Conservation (phyloP, 2,329 filamentous ascomycete genomes). For the Aspergillus ustus region DNA sequence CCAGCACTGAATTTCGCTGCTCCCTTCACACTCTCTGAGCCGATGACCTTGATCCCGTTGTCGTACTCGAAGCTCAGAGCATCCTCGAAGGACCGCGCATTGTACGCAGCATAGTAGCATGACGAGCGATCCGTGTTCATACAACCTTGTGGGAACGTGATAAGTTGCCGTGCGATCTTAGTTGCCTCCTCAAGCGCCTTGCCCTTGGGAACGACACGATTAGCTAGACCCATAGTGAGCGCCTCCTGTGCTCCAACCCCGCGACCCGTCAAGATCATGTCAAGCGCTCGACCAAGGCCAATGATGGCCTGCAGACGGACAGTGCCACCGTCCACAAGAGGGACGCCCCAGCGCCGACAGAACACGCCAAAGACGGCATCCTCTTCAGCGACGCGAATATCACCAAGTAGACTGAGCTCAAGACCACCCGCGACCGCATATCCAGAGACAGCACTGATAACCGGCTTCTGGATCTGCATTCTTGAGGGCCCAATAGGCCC, state of each 20-base stretch:
- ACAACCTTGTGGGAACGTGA: slow-evolving; percentile 57
- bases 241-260: slow-evolving; percentile 56
- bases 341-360: slow-evolving; percentile 59
- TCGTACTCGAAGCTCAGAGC: slow-evolving; percentile 56
- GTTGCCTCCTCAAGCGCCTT: slow-evolving; percentile 55
- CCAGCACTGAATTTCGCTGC: slow-evolving; percentile 48
- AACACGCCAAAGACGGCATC: slow-evolving; percentile 61
- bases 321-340: slow-evolving; percentile 58
- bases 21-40: slow-evolving; percentile 49
- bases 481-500: slow-evolving; percentile 49
- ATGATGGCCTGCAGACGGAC: slow-evolving; percentile 58
- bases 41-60: slow-evolving; percentile 49
- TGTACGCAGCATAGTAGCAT: slow-evolving; percentile 57
- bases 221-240: slow-evolving; percentile 57
- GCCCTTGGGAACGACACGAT: slow-evolving; percentile 57
- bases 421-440: slow-evolving; percentile 61
- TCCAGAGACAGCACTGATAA: slow-evolving; percentile 57
- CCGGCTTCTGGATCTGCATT: slow-evolving; percentile 53
- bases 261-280: slow-evolving; percentile 62
- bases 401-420: slow-evolving; percentile 58
- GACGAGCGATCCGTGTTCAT: slow-evolving; percentile 57
- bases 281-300: slow-evolving; percentile 58
- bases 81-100: slow-evolving; percentile 55
- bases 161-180: slow-evolving; percentile 52
- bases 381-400: slow-evolving; percentile 59